Conservation (phyloP, 192 early-diverging fungal genomes). For the Backusella liffmaniae region DNA sequence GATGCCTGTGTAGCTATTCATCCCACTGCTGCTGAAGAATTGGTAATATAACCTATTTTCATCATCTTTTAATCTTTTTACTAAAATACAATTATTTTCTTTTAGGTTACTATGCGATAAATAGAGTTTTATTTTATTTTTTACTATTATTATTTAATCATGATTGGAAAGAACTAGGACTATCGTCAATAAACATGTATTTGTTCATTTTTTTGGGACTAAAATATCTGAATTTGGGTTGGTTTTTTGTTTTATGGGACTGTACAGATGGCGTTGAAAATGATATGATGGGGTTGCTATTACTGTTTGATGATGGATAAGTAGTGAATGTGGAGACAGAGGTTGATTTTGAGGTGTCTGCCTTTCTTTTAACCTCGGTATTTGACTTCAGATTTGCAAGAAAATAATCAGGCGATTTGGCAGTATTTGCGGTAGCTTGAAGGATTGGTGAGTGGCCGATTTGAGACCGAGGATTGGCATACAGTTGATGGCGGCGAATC, state of each 20-base stretch:
- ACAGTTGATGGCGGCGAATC: constrained; percentile 25
- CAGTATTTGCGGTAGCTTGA: not conserved
- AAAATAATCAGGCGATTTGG: constrained; percentile 8
- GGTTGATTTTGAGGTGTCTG: not conserved
- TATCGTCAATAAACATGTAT: constrained; percentile 41
- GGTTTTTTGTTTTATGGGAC: constrained; percentile 19
- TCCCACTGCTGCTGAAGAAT: constrained; percentile 94
- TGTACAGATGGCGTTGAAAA: not conserved
- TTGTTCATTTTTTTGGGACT: constrained; percentile 40
- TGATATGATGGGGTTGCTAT: not conserved
- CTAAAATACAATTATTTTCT: not conserved
- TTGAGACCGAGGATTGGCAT: not conserved
- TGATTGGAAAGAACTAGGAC: constrained; percentile 20
- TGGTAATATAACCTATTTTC: constrained; percentile 59
- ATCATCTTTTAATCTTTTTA: not conserved
- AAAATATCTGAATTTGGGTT: constrained; percentile 40
- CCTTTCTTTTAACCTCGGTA: not conserved
- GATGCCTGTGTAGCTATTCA: constrained; percentile 96
- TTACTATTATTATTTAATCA: constrained; percentile 3
- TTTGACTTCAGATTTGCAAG: not conserved
- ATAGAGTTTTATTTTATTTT: constrained; percentile 1
- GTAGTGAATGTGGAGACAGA: not conserved
- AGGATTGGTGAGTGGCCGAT: not conserved
- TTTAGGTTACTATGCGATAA: constrained; percentile 14
- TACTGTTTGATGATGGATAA: not conserved